Percentiles rank a stretch among this genome's conserved stretches.
These are phyloP conservation scores for Rhizopogon vulgaris DNA, from an alignment of 768 basidiomycete genomes.

Conservation along the genomic window DNA sequence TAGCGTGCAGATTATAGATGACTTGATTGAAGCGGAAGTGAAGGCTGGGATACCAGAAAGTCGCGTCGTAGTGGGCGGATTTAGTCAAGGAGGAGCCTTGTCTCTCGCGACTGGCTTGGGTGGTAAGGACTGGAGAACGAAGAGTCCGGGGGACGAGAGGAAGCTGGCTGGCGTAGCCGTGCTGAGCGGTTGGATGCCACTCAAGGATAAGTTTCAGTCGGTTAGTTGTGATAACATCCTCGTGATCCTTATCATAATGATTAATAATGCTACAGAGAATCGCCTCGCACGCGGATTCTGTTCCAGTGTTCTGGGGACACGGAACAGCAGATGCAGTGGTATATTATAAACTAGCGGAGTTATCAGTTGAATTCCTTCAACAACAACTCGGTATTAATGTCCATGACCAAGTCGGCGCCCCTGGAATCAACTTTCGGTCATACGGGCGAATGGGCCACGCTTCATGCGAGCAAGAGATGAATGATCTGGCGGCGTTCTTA, in stretches of 20 bases:
- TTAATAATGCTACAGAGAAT: conserved; percentile 39
- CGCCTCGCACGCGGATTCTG: not conserved
- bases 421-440: not conserved
- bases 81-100: conserved; percentile 44
- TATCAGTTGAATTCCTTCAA: conserved; percentile 12
- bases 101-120: conserved; percentile 41
- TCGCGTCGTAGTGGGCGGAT: conserved; percentile 43
- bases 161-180: conserved; percentile 35
- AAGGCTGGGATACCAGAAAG: conserved; percentile 34
- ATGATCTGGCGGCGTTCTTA: conserved; percentile 12
- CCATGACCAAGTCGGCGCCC: not conserved
- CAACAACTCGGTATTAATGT: conserved; percentile 8
- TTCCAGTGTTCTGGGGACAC: conserved; percentile 20
- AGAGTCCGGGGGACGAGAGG: conserved; percentile 13
- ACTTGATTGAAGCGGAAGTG: conserved; percentile 36
- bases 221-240: conserved; percentile 14
- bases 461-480: conserved; percentile 11
- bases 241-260: not conserved
- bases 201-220: conserved; percentile 35
- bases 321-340: conserved; percentile 14
- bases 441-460: conserved; percentile 9
- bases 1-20: conserved; percentile 29
- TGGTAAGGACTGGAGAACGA: conserved; percentile 18
- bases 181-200: conserved; percentile 39
- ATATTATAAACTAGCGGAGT: conserved; percentile 4